Evolutionary conservation across 768 basidiomycete genomes (phyloP), one percentile per base, ranked within the genome.

Genomic region (Russula earlei): DNA sequence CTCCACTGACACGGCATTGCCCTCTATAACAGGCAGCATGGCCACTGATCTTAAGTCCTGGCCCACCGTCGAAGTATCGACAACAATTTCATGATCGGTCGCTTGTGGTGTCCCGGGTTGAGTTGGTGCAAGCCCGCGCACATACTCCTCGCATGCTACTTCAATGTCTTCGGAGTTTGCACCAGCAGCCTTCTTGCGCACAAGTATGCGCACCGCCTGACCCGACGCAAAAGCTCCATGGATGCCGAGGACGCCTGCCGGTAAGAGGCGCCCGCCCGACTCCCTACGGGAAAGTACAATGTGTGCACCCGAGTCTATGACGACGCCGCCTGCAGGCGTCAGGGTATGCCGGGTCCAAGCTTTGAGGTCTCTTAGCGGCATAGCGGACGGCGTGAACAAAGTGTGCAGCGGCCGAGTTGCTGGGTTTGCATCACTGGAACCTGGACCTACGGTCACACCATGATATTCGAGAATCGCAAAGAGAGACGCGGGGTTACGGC

Each of bases 311-410:
- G 80, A 69, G 68, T 96, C 93, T 60, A 98, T 86, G 66, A 94
- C 75, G 41, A 98, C 81, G 41, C 81, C 85, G 0, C 96, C 96
- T 0, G 94, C 81, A 0, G 95, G 88, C 57, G 82, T 83, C 15
- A 98, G 75, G 0, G 95, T 97, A 69, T 99, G 93, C n/a, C 84
- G 83, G 27, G 95, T 95, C 96, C 96, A 99, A 52, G 89, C 83
- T 64, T 97, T 95, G 46, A 96, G 78, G 65, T 96, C 94, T 40
- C 80, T 77, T 65, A 89, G 75, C 1, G 91, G 88, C n/a, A 73
- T 68, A 0, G 73, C 57, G 11, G 88, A 82, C 2, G 91, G 83
- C 24, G 79, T 77, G 73, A 99, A 99, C 25, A 93, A 68, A 1
- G 96, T 98, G 66, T 98, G 94, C 0, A 85, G 82, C 11, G 91